Evolutionary conservation across 768 basidiomycete genomes (phyloP), one percentile per base, ranked within the genome.

Genomic region (Pilatotrama ljubarskyi): DNA sequence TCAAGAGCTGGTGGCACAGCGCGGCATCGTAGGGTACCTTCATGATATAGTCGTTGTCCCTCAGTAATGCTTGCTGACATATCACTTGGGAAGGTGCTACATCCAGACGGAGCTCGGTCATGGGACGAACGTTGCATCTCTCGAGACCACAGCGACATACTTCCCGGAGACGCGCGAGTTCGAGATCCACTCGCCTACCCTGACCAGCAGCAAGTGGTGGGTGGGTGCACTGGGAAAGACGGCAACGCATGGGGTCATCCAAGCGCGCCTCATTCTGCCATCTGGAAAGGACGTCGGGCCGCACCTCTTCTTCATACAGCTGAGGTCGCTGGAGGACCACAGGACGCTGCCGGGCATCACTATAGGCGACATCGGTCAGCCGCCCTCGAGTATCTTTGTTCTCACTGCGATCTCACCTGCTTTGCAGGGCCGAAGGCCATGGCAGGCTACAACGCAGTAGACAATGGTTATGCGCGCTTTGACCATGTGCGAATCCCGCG

Each of bases 161-260:
- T 73, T 87, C n/a, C 84, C 84, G 0, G 80, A 82, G 29, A 81
- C 82, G 0, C 71, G 80, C 53, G 85, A 89, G 68, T 91, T 92
- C 63, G 87, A 89, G 41, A 83, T 93, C 37, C 80, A 92, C 67
- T 88, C 88, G 0, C 90, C 91, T 0, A 85, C 85, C 0, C 65
- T 90, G 22, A 88, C 88, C 1, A 88, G 87, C 61, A 83, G 77
- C 62, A 93, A 93, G 69, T 93, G 90, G 89, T 93, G 90, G 91
- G 82, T 89, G 54, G 90, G 90, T 8, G 86, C 78, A 5, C 74
- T 89, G 14, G 90, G 84, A 0, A 86, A 84, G 73, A 86, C 85
- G 0, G 83, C 90, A 0, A 90, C 88, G 0, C 88, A 91, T 68
- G 88, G 88, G 5, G 80, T 89, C 14, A 82, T 91, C 0, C 89